Evolutionary conservation across 2,329 filamentous ascomycete species (phyloP).

Genomic region (Pyrenophora teres): DNA sequence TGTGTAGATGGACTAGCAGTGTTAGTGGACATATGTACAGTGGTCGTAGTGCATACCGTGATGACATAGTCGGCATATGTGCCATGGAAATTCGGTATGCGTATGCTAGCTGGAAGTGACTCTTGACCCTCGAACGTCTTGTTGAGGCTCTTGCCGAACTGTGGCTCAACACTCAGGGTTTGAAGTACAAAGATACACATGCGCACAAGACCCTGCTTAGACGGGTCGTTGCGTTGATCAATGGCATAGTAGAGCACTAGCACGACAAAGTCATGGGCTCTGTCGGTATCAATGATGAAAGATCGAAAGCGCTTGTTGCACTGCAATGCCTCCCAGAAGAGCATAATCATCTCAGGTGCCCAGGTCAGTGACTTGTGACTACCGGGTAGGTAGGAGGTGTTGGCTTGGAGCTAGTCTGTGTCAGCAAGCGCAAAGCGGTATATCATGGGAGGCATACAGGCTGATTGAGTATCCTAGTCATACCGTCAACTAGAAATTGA

Average conservation of each 20-base stretch:
- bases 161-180: conserved; percentile 89
- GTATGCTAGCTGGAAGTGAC: conserved; percentile 78
- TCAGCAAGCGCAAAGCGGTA: conserved; percentile 24
- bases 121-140: conserved; percentile 88
- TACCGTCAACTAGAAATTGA: conserved; percentile 94
- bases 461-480: conserved; percentile 89
- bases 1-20: conserved; percentile 77
- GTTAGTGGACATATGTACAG: conserved; percentile 26
- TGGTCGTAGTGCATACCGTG: conserved; percentile 62
- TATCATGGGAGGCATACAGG: conserved; percentile 56
- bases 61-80: conserved; percentile 94
- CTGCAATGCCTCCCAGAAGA: conserved; percentile 96
- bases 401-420: conserved; percentile 70
- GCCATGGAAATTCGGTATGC: conserved; percentile 81
- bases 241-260: conserved; percentile 90
- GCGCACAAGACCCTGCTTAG: conserved; percentile 88
- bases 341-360: conserved; percentile 92
- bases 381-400: conserved; percentile 84
- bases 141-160: conserved; percentile 88
- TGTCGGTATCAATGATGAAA: conserved; percentile 94
- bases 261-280: conserved; percentile 90
- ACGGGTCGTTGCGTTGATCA: conserved; percentile 81
- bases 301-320: conserved; percentile 97
- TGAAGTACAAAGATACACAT: conserved; percentile 98
- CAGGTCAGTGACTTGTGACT: conserved; percentile 80